Conservation (phyloP, 2,329 filamentous ascomycete species). For the Canariomyces notabilis region DNA sequence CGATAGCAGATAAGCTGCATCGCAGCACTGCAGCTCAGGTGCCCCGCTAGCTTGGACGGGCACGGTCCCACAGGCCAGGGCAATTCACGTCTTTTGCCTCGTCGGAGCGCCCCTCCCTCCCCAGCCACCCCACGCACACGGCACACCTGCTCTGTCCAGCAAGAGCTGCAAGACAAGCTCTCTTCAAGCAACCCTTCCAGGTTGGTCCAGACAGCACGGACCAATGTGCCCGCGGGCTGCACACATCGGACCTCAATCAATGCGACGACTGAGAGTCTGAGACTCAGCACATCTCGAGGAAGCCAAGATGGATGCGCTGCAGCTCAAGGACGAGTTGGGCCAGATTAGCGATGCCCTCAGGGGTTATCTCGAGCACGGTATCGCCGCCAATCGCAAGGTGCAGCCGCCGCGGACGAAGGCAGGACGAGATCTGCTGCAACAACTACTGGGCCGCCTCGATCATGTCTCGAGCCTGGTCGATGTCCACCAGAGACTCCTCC, state of each 20-base stretch:
- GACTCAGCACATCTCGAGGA: constrained; percentile 17
- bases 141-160: background rate
- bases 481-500: constrained; percentile 10
- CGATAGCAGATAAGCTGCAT: too few relatives aligned
- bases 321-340: constrained; percentile 20
- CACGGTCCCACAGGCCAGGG: background rate
- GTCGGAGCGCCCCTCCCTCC: background rate
- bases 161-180: background rate
- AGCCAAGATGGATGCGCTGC: constrained; percentile 24
- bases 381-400: constrained; percentile 19
- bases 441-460: constrained; percentile 21
- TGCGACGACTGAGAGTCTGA: constrained; percentile 3
- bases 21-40: too few relatives aligned
- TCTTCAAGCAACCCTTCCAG: background rate
- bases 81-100: too few relatives aligned
- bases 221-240: background rate
- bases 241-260: constrained; percentile 10
- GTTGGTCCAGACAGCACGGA: constrained; percentile 2
- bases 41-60: background rate
- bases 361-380: constrained; percentile 19
- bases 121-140: background rate
- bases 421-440: constrained; percentile 20
- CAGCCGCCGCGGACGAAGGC: constrained; percentile 23
- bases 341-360: constrained; percentile 19
- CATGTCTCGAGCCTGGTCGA: constrained; percentile 15